These are phyloP conservation scores for Botrytis elliptica DNA, from an alignment of 2,329 filamentous ascomycete genomes.

Conservation along the genomic window DNA sequence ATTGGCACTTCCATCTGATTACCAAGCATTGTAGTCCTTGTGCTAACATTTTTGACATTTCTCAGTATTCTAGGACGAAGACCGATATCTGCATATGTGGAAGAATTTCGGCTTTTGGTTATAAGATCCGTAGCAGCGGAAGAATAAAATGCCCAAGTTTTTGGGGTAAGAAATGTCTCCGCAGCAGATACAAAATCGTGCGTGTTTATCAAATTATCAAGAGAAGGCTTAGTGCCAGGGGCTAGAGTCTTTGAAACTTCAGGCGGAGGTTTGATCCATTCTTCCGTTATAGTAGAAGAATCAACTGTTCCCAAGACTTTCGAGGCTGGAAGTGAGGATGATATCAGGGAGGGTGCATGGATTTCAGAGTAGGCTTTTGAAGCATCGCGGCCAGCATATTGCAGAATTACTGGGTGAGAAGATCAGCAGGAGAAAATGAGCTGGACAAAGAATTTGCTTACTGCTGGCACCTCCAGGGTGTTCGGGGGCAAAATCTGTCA, in stretches of 20 bases:
- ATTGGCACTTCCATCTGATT: slow-evolving; percentile 53
- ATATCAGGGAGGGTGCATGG: slow-evolving; percentile 50
- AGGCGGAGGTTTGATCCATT: slow-evolving; percentile 47
- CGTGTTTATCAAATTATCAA: slow-evolving; percentile 55
- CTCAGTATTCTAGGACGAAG: slow-evolving; percentile 58
- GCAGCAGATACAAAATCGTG: slow-evolving; percentile 62
- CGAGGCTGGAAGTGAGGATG: slow-evolving; percentile 43
- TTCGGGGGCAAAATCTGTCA: slow-evolving; percentile 63
- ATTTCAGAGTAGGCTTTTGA: slow-evolving; percentile 53
- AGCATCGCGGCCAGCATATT: slow-evolving; percentile 54
- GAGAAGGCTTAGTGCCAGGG: slow-evolving; percentile 39
- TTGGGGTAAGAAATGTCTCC: slow-evolving; percentile 53
- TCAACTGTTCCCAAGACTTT: slow-evolving; percentile 52
- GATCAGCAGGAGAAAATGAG: slow-evolving; percentile 2
- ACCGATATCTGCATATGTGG: slow-evolving; percentile 54
- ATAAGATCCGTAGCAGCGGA: slow-evolving; percentile 68
- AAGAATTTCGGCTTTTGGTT: slow-evolving; percentile 57
- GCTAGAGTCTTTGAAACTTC: slow-evolving; percentile 31
- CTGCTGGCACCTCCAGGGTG: slow-evolving; percentile 60
- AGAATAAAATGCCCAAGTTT: slow-evolving; percentile 70
- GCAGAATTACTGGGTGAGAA: slow-evolving; percentile 44
- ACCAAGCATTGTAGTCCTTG: slow-evolving; percentile 55
- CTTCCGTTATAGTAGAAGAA: slow-evolving; percentile 47
- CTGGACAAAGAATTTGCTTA: slow-evolving; percentile 38
- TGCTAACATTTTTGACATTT: slow-evolving; percentile 54